Evolutionary conservation across 75 land plant species (phyloP).

Genomic region (Selaginella moellendorffii): DNA sequence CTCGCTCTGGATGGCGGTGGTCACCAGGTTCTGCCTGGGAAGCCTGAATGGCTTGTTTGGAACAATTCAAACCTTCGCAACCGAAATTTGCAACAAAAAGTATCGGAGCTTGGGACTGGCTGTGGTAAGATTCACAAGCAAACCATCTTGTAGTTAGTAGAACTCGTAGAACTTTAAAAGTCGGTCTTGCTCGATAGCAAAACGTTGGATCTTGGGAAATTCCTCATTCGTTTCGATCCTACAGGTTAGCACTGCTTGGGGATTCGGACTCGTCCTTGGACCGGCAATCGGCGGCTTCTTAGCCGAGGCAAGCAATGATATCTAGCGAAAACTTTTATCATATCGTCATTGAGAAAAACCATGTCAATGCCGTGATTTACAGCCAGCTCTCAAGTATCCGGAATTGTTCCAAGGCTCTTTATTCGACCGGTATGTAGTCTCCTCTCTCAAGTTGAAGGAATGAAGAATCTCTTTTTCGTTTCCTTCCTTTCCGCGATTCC

Average conservation of each 20-base stretch:
- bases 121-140: conserved; percentile 12
- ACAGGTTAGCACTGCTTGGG: conserved; percentile 53
- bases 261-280: conserved; percentile 51
- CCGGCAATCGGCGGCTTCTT: conserved; percentile 64
- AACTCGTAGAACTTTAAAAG: too few species aligned
- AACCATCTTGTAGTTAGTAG: too few species aligned
- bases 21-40: conserved; percentile 61
- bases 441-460: too few species aligned
- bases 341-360: not conserved
- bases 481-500: too few species aligned
- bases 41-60: conserved; percentile 41
- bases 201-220: not conserved
- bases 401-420: too few species aligned
- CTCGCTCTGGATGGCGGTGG: conserved; percentile 70
- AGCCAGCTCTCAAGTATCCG: conserved; percentile 89
- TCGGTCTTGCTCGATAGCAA: too few species aligned
- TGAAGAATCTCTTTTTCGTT: too few species aligned
- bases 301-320: conserved; percentile 33
- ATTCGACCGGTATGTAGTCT: too few species aligned
- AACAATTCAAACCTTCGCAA: conserved; percentile 11
- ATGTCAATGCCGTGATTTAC: too few species aligned
- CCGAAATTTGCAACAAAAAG: conserved; percentile 21
- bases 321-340: not conserved
- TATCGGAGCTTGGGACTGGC: conserved; percentile 25
- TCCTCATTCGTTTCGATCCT: not conserved